A percentile compares a stretch with the other conserved stretches of the same genome.
Conservation (phyloP, 306 rosid species). For the Luffa aegyptiaca region DNA sequence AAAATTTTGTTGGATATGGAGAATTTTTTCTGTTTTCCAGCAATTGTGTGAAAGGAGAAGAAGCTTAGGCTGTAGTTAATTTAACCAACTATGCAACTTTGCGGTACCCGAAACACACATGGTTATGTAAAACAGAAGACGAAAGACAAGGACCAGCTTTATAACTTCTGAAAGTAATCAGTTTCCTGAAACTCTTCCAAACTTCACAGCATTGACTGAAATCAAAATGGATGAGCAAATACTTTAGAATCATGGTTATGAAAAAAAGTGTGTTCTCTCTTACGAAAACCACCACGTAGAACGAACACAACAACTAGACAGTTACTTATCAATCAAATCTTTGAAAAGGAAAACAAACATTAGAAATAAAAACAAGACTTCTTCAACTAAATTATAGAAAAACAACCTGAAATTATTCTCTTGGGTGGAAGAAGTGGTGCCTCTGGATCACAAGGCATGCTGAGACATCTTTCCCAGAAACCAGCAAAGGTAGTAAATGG, state of each 20-base stretch:
- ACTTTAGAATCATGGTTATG: background rate
- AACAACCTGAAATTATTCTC: conserved; percentile 77
- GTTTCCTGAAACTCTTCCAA: background rate
- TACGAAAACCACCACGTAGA: background rate
- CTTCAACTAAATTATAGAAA: background rate
- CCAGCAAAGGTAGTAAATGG: conserved; percentile 78
- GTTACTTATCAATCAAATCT: background rate
- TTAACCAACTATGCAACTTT: background rate
- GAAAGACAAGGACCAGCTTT: background rate
- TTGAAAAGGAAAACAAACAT: background rate
- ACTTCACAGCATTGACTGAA: background rate
- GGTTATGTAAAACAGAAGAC: background rate
- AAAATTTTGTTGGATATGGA: background rate
- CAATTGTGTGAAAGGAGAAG: background rate
- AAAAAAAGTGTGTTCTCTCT: background rate
- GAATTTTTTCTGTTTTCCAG: background rate
- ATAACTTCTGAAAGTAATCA: background rate
- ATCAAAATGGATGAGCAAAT: background rate
- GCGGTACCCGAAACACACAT: background rate
- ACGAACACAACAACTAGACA: background rate
- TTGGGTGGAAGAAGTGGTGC: conserved; percentile 97
- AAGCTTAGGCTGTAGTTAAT: background rate
- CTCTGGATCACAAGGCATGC: conserved; percentile 97
- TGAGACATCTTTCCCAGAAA: conserved; percentile 97
- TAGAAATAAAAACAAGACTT: background rate